Conservation (phyloP, 2,329 filamentous ascomycete species). For the Arthrobotrys conoides region DNA sequence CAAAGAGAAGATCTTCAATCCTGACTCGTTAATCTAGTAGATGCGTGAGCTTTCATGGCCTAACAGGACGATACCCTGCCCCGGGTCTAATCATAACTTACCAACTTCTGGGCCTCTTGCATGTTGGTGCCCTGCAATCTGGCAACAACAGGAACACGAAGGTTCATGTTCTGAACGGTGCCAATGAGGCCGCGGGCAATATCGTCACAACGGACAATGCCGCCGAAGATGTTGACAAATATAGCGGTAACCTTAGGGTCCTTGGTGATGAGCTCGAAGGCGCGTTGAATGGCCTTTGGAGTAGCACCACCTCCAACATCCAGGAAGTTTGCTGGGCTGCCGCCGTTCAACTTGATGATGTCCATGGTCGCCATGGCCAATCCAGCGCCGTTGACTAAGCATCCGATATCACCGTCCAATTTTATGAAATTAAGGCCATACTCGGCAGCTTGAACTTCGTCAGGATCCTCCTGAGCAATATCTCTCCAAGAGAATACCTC, state of each 20-base stretch:
- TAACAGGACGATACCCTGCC: neutral
- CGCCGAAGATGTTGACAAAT: conserved; percentile 99
- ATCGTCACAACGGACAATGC: conserved; percentile 97
- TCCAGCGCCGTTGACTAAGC: conserved; percentile 96
- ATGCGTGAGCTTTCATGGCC: conserved; percentile 32
- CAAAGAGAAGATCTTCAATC: conserved; percentile 99
- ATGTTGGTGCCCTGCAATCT: conserved; percentile 99
- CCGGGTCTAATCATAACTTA: conserved; percentile 68
- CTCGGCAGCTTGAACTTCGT: conserved; percentile 96
- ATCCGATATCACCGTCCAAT: conserved; percentile 98
- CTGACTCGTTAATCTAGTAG: conserved; percentile 87
- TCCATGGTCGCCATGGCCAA: conserved; percentile 99
- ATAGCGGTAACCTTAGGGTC: conserved; percentile 98
- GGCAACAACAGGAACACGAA: conserved; percentile 96
- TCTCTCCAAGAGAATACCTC: conserved; percentile 96
- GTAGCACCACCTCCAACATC: conserved; percentile 98
- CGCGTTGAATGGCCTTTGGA: conserved; percentile 94
- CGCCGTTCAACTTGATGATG: conserved; percentile 99
- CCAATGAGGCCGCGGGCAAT: conserved; percentile 97
- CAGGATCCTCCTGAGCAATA: conserved; percentile 92
- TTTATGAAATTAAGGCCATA: conserved; percentile 99
- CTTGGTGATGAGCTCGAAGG: conserved; percentile 98
- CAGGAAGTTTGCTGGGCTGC: conserved; percentile 96
- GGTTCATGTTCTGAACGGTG: conserved; percentile 93
- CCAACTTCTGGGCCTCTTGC: conserved; percentile 87